Conservation (phyloP, 2,329 filamentous ascomycete species). For the Onygenales sp. region DNA sequence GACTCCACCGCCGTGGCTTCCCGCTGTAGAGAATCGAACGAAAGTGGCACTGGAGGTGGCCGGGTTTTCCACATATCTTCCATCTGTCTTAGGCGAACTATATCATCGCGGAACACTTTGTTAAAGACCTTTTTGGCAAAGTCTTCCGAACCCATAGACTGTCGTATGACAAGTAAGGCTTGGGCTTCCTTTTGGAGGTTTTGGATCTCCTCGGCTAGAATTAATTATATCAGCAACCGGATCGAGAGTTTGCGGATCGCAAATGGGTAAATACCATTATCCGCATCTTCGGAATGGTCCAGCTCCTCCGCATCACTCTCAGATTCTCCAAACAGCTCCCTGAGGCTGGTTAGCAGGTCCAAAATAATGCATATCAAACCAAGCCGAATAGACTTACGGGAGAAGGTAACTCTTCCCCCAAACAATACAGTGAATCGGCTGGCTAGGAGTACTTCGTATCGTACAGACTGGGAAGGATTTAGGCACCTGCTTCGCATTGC, state of each 20-base stretch:
- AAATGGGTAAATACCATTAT: constrained; percentile 53
- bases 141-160: constrained; percentile 65
- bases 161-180: constrained; percentile 72
- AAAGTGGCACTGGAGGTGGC: constrained; percentile 61
- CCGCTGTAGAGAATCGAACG: constrained; percentile 53
- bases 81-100: constrained; percentile 72
- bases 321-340: constrained; percentile 82
- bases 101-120: constrained; percentile 84
- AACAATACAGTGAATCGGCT: constrained; percentile 96
- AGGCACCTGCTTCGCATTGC: constrained; percentile 76
- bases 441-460: constrained; percentile 89
- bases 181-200: constrained; percentile 77
- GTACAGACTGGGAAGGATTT: constrained; percentile 96
- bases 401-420: constrained; percentile 97
- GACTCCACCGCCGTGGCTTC: constrained; percentile 43
- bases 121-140: constrained; percentile 78
- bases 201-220: constrained; percentile 64
- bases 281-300: constrained; percentile 68
- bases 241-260: not conserved
- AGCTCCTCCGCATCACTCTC: constrained; percentile 75
- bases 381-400: constrained; percentile 41
- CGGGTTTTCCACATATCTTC: constrained; percentile 94
- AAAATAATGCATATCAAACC: not conserved
- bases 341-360: constrained; percentile 22
- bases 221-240: not conserved